Base-by-base conservation (phyloP, 179 eudicot genomes). In the Amaranthus tricolor region DNA sequence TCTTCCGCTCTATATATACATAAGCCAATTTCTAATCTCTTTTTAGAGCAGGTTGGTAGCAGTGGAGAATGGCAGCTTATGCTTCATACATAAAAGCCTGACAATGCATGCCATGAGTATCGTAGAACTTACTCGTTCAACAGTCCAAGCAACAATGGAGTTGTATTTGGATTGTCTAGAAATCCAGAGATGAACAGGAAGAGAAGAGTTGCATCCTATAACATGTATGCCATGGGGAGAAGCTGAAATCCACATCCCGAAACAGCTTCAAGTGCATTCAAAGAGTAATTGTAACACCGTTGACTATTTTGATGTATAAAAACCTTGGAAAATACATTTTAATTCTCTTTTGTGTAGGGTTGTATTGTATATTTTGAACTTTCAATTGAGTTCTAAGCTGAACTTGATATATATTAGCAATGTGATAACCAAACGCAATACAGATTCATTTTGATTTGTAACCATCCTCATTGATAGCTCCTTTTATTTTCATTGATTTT, bases 221-320 rank as follows among this genome's bases (percentile, higher is more conserved):
- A 85, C 48, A 82, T 76, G 78, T 83, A 80, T 75, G 72, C 86
- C 12, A 50, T 67, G 61, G 84, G 83, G 76, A 84, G 83, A 83
- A 81, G 83, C 72, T 83, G 67, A 83, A 85, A 69, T 70, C 84
- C 0, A 81, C 86, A 5, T 68, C 81, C 16, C 66, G 81, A 56
- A 85, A 81, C 77, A 78, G 88, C 78, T 76, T 78, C 66, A 81
- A 83, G 79, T 83, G 86, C 86, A 72, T 85, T 77, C 83, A 85
- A 80, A 81, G 78, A 74, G 83, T 78, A 67, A 71, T 82, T 31
- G 72, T 24, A 24, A 0, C 1, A 24, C 12, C 20, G 70, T 73
- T 76, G 74, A 75, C 72, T 75, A 57, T 73, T 75, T 80, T 77
- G 82, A 85, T 77, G 83, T 69, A 10, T 82, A 48, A 71, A 79